phyloP scores from a whole-genome alignment of 2,329 filamentous ascomycete genomes.

The Fusarium pininemorale region DNA sequence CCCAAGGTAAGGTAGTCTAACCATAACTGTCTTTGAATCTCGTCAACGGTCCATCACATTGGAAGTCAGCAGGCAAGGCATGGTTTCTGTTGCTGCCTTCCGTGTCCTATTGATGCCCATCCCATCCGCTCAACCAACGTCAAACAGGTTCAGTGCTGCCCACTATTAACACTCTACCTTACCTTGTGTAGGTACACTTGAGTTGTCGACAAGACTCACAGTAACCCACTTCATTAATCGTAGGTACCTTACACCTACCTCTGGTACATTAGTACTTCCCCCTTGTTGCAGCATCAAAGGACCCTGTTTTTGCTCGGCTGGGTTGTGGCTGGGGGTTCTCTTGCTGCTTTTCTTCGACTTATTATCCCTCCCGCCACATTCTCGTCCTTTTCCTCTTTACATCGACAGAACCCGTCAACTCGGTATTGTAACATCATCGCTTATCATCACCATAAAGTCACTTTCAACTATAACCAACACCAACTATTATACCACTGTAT shows the following conservation, averaged over 20 bases:
- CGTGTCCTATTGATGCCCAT: conserved; percentile 32
- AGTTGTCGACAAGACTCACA: not conserved
- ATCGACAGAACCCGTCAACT: conserved; percentile 8
- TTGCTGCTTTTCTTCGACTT: conserved; percentile 22
- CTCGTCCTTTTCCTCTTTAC: conserved; percentile 16
- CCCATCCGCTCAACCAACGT: conserved; percentile 21
- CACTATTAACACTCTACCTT: conserved; percentile 3
- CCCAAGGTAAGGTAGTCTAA: not conserved
- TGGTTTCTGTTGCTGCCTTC: conserved; percentile 33
- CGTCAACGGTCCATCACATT: not conserved
- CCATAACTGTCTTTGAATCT: not conserved
- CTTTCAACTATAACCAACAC: not conserved
- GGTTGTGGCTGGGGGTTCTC: conserved; percentile 26
- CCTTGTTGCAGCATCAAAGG: conserved; percentile 28
- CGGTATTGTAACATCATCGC: not conserved
- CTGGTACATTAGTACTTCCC: not conserved
- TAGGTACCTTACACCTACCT: not conserved
- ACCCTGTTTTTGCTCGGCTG: conserved; percentile 36
- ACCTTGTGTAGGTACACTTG: not conserved
- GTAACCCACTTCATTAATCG: conserved; percentile 22
- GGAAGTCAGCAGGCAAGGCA: conserved; percentile 17
- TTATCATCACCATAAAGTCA: not conserved
- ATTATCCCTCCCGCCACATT: conserved; percentile 16
- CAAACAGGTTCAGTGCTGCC: conserved; percentile 11
- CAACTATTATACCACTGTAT: not conserved